phyloP scores from a whole-genome alignment of 2,329 filamentous ascomycete genomes.

The Zymoseptoria ardabiliae region DNA sequence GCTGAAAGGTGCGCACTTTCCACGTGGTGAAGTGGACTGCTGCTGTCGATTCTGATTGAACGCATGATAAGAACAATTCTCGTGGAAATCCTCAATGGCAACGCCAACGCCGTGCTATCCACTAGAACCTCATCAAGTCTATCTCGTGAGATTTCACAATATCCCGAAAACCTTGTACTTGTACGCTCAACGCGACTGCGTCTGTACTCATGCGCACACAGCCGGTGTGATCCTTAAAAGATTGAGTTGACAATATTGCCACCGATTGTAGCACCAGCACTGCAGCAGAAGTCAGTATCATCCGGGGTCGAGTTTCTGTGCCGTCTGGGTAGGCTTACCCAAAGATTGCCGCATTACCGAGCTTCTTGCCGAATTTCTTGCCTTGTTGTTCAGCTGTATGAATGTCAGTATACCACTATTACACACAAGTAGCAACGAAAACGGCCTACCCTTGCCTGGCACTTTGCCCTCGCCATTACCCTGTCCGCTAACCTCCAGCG shows the following conservation, averaged over 20 bases:
- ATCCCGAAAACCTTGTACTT: background rate
- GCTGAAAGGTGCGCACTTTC: no score
- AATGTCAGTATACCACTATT: slow-evolving; percentile 41
- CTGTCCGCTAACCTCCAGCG: slow-evolving; percentile 62
- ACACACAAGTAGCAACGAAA: slow-evolving; percentile 35
- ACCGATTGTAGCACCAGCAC: slow-evolving; percentile 80
- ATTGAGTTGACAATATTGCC: slow-evolving; percentile 36
- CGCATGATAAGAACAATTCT: background rate
- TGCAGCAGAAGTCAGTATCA: background rate
- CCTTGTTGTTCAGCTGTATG: slow-evolving; percentile 13
- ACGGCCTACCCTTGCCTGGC: slow-evolving; percentile 47
- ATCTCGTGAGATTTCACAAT: background rate
- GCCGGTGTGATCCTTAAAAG: slow-evolving; percentile 5
- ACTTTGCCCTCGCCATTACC: slow-evolving; percentile 42
- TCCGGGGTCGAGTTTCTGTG: no score
- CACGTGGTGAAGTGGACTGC: background rate
- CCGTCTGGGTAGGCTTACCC: slow-evolving; percentile 37
- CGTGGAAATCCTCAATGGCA: background rate
- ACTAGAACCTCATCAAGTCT: background rate
- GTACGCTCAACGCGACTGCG: background rate
- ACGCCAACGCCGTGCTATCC: background rate
- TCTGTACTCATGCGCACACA: background rate
- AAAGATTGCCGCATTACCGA: slow-evolving; percentile 79
- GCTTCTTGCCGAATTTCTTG: slow-evolving; percentile 60
- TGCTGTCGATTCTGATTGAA: background rate